Evolutionary conservation across 768 basidiomycete species (phyloP).

Genomic region (Lentinula edodes): DNA sequence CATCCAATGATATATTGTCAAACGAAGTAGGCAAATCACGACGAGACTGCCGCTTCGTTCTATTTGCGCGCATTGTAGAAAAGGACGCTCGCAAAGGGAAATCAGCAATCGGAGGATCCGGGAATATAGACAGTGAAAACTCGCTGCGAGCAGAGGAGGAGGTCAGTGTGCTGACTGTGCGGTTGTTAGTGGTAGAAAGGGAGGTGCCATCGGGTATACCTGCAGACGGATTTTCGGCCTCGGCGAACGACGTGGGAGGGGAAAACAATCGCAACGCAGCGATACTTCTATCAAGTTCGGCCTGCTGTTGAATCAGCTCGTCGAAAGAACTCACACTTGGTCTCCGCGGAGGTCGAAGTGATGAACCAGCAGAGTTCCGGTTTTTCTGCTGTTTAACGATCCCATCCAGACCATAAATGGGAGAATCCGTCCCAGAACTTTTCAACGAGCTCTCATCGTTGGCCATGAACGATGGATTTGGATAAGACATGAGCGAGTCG

Average conservation of each 20-base stretch:
- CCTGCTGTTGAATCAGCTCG: conserved; percentile 54
- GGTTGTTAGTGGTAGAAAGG: conserved; percentile 1
- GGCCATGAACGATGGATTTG: conserved; percentile 1
- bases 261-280: conserved; percentile 48
- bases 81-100: not conserved
- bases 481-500: conserved; percentile 5
- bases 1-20: not conserved
- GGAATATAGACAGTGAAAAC: conserved; percentile 71
- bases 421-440: conserved; percentile 26
- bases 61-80: not conserved
- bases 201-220: conserved; percentile 5
- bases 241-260: conserved; percentile 9
- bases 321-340: conserved; percentile 35
- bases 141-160: conserved; percentile 30
- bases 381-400: conserved; percentile 17
- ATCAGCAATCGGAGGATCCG: conserved; percentile 46
- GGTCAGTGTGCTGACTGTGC: not conserved
- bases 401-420: conserved; percentile 40
- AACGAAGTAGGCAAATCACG: conserved; percentile 2
- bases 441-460: not conserved
- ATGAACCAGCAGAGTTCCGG: conserved; percentile 4
- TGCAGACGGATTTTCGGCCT: not conserved
- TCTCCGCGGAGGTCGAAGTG: conserved; percentile 12
- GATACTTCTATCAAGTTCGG: conserved; percentile 60
- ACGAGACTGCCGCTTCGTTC: not conserved